These are phyloP conservation scores for Yamadazyma atlantica DNA, from an alignment of 1,139 yeast genomes.

Conservation along the genomic window DNA sequence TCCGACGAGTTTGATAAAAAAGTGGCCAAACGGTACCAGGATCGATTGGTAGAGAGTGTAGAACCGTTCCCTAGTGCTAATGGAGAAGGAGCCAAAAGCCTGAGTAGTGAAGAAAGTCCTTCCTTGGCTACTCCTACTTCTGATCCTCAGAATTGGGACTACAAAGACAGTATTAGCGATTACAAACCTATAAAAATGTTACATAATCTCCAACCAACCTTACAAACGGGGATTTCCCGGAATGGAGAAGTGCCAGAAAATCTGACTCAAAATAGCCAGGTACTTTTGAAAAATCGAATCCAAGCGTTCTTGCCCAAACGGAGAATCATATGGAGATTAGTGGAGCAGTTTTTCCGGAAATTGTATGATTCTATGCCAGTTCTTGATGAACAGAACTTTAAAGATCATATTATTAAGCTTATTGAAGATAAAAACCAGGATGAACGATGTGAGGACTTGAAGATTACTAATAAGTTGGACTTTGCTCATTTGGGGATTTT, in stretches of 20 bases:
- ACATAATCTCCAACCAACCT: neutral
- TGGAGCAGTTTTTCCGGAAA: conserved; percentile 42
- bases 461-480: conserved; percentile 19
- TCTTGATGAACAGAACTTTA: conserved; percentile 38
- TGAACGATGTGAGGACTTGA: conserved; percentile 12
- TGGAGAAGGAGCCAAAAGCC: neutral
- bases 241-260: too few relatives aligned
- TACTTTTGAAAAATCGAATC: conserved; percentile 24
- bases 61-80: conserved; percentile 5
- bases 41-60: conserved; percentile 1
- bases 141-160: too few relatives aligned
- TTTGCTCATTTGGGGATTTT: conserved; percentile 25
- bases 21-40: neutral
- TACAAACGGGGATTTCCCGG: neutral
- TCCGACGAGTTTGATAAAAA: conserved; percentile 1
- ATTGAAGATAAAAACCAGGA: conserved; percentile 18
- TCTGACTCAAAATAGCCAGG: neutral
- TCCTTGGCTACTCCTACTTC: neutral
- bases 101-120: too few relatives aligned
- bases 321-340: conserved; percentile 41
- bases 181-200: too few relatives aligned
- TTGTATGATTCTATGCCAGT: conserved; percentile 49
- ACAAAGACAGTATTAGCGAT: too few relatives aligned
- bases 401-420: conserved; percentile 15
- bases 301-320: conserved; percentile 39